Evolutionary conservation across 768 basidiomycete genomes (phyloP).

Genomic region (Collybia nuda): DNA sequence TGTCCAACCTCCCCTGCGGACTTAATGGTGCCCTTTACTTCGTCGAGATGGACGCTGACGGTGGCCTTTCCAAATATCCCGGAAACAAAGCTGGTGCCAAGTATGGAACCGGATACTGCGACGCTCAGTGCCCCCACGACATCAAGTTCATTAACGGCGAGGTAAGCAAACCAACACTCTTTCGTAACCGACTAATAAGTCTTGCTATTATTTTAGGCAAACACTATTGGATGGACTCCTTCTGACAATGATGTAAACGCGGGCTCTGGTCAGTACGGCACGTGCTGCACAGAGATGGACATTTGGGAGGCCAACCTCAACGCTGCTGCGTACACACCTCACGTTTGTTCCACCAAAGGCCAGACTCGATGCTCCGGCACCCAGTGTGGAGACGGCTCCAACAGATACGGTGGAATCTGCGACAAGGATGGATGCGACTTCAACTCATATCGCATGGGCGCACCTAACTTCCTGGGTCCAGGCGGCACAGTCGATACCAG

Average conservation of each 20-base stretch:
- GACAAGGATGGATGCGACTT: slow-evolving; percentile 44
- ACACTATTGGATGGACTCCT: slow-evolving; percentile 30
- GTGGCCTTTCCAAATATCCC: slow-evolving; percentile 44
- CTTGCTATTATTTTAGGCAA: slow-evolving; percentile 31
- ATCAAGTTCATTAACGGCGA: too few species aligned
- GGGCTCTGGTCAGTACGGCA: slow-evolving; percentile 33
- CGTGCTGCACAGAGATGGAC: slow-evolving; percentile 45
- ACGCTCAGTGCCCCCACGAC: slow-evolving; percentile 60
- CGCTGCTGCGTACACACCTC: slow-evolving; percentile 38
- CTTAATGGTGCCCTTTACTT: too few species aligned
- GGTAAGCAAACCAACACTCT: too few species aligned
- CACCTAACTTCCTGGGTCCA: slow-evolving; percentile 31
- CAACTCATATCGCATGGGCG: slow-evolving; percentile 46
- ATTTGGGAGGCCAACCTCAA: slow-evolving; percentile 44
- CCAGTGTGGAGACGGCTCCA: slow-evolving; percentile 20
- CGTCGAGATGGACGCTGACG: slow-evolving; percentile 56
- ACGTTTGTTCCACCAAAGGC: slow-evolving; percentile 30
- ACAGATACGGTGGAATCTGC: slow-evolving; percentile 34
- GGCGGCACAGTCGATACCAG: slow-evolving; percentile 37
- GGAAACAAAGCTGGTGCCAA: slow-evolving; percentile 53
- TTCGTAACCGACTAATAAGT: too few species aligned
- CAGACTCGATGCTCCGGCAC: slow-evolving; percentile 30
- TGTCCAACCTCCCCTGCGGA: too few species aligned
- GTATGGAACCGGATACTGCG: slow-evolving; percentile 65
- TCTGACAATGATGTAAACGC: slow-evolving; percentile 30